Base-by-base conservation (phyloP, 805 yeast species). In the Candida xiaguanensis region DNA sequence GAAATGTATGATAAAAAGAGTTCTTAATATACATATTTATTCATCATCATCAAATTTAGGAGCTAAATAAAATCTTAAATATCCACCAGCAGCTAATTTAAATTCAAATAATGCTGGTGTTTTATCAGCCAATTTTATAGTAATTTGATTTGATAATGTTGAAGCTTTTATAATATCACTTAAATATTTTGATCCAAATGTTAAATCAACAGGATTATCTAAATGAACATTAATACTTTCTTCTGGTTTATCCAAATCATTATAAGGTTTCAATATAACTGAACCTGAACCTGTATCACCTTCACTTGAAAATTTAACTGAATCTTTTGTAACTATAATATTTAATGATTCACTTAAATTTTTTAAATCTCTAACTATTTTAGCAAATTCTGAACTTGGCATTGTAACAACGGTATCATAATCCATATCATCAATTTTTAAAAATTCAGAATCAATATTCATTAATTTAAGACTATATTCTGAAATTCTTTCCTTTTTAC, bases 11-110 rank as follows among this genome's bases (percentile, higher is more conserved):
- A 59, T 28, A 59, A 56, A 31, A 58, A 50, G 37, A 56, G 60
- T 41, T 49, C 41, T 32, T 56, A 34, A 29, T 16, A 14, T 22
- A 26, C 11, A 36, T 22, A 19, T 3, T 57, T 68, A 78, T 49
- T 85, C 93, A 48, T 86, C 95, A 48, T 90, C 98, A 49, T 85
- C 96, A 61, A 93, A 88, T 75, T 93, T 91, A 44, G 99, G 99
- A 52, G 99, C 99, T 63, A 93, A 77, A 77, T 86, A 93, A 78
- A 85, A 93, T 62, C 96, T 83, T 62, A 93, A 73, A 66, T 87
- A 86, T 39, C 99, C 99, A 63, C 91, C 85, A 23, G 63, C 72
- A 46, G 88, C 82, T 58, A 93, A 73, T 65, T 83, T 84, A 70
- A 83, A 93, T 69, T 91, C 97, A 58, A 93, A 88, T 61, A 89